A percentile compares a stretch with the other conserved stretches of the same genome.
Conservation (phyloP, 179 eudicot genomes). For the Heliamphora pulchella region DNA sequence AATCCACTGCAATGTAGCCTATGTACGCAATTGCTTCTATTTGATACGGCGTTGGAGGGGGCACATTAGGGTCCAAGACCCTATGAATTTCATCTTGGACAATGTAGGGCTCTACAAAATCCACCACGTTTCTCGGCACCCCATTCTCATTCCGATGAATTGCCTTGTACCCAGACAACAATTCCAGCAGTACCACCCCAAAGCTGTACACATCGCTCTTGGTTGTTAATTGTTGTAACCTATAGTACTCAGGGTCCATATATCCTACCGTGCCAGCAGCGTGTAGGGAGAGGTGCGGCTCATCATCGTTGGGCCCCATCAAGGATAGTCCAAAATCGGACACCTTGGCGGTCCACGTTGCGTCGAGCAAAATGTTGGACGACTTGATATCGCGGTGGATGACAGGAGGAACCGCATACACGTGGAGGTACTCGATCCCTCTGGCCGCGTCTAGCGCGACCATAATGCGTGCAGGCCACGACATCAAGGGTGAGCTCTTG, state of each 20-base stretch:
- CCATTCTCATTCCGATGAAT: slow-evolving; percentile 74
- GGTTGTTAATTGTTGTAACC: slow-evolving; percentile 49
- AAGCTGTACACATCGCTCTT: slow-evolving; percentile 86
- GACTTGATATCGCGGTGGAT: slow-evolving; percentile 91
- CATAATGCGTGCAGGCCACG: slow-evolving; percentile 61
- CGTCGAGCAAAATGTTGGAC: slow-evolving; percentile 70
- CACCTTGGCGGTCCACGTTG: slow-evolving; percentile 63
- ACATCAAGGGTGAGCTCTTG: slow-evolving; percentile 34
- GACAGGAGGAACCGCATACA: slow-evolving; percentile 59
- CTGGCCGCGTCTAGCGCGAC: slow-evolving; percentile 75
- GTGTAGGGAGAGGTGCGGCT: slow-evolving; percentile 45
- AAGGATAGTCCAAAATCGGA: slow-evolving; percentile 83
- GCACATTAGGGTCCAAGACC: slow-evolving; percentile 46
- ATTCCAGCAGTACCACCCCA: slow-evolving; percentile 65
- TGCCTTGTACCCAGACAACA: slow-evolving; percentile 63
- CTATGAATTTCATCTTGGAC: slow-evolving; percentile 57
- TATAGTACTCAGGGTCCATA: slow-evolving; percentile 82
- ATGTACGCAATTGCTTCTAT: slow-evolving; percentile 59
- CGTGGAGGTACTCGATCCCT: slow-evolving; percentile 84
- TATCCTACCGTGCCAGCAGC: slow-evolving; percentile 90
- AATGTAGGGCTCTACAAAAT: slow-evolving; percentile 54
- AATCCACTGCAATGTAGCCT: slow-evolving; percentile 65
- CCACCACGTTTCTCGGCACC: slow-evolving; percentile 66
- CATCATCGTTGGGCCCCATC: slow-evolving; percentile 53
- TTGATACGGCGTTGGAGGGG: slow-evolving; percentile 76